phyloP scores from a whole-genome alignment of 164 flowering plant species.

The Piper longum region DNA sequence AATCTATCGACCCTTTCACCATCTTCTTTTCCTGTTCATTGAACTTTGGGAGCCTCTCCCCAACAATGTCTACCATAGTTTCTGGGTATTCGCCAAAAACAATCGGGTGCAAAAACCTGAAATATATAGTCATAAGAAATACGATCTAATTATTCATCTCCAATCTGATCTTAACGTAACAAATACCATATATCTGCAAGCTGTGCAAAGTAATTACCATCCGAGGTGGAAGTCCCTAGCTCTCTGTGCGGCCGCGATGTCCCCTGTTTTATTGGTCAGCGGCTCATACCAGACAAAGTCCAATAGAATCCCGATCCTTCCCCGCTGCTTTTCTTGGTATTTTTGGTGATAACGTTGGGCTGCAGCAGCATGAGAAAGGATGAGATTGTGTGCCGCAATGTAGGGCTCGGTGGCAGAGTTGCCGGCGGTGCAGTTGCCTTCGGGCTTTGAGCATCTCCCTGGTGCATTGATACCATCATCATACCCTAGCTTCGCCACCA shows the following conservation, averaged over 20 bases:
- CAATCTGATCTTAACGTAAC: too few relatives aligned
- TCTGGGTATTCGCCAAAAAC: conserved; percentile 56
- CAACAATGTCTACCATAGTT: conserved; percentile 46
- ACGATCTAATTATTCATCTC: neutral
- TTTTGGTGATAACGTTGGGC: conserved; percentile 51
- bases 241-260: conserved; percentile 58
- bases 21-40: conserved; percentile 34
- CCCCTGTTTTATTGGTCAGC: conserved; percentile 38
- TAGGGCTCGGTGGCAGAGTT: conserved; percentile 69
- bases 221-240: conserved; percentile 67
- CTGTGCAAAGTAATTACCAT: conserved; percentile 56
- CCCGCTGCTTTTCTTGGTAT: conserved; percentile 50
- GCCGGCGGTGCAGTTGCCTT: conserved; percentile 53
- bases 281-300: conserved; percentile 79
- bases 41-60: conserved; percentile 49
- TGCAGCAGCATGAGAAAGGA: conserved; percentile 53
- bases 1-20: conserved; percentile 57
- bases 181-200: too few relatives aligned
- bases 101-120: conserved; percentile 62
- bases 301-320: conserved; percentile 58
- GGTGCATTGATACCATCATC: conserved; percentile 60
- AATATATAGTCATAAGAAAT: neutral
- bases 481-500: conserved; percentile 65
- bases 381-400: conserved; percentile 52
- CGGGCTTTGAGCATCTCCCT: conserved; percentile 48